Conservation (phyloP, 192 early-diverging fungal species). For the Linnemannia hyalina region DNA sequence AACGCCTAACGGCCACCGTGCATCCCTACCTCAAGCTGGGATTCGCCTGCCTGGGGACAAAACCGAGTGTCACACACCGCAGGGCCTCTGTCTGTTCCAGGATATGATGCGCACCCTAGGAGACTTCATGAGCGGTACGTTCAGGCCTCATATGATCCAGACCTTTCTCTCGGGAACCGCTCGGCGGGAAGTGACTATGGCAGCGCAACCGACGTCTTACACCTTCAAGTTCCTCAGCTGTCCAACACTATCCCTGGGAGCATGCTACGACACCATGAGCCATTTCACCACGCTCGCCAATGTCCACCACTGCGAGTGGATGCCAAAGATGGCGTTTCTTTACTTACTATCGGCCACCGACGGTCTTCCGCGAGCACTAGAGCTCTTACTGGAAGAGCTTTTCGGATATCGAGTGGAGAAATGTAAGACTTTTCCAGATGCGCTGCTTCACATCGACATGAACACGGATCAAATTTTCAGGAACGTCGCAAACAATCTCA, state of each 20-base stretch:
- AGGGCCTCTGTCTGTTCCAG: too few species aligned
- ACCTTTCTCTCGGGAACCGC: slow-evolving; percentile 34
- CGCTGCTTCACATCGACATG: not conserved
- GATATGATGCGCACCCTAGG: too few species aligned
- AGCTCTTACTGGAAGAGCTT: slow-evolving; percentile 10
- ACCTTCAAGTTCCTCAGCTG: slow-evolving; percentile 20
- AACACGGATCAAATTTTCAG: not conserved
- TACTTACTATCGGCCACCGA: slow-evolving; percentile 5
- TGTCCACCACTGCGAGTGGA: slow-evolving; percentile 7
- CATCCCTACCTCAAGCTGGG: too few species aligned
- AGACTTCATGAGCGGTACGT: not conserved
- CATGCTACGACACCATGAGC: slow-evolving; percentile 25
- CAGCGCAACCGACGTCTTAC: slow-evolving; percentile 19
- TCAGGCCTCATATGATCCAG: slow-evolving; percentile 21
- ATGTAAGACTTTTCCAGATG: not conserved
- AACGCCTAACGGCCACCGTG: not conserved
- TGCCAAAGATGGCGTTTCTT: slow-evolving; percentile 17
- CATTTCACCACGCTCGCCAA: not conserved
- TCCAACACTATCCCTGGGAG: slow-evolving; percentile 20
- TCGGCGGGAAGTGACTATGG: slow-evolving; percentile 12
- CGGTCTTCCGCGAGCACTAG: slow-evolving; percentile 17
- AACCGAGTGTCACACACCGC: not conserved
- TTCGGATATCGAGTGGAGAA: not conserved
- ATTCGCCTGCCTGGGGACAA: slow-evolving; percentile 15
- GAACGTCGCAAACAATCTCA: not conserved